Evolutionary conservation across 2,329 filamentous ascomycete species (phyloP), one percentile per base, ranked within the genome.

Genomic region (Zymoseptoria ardabiliae): DNA sequence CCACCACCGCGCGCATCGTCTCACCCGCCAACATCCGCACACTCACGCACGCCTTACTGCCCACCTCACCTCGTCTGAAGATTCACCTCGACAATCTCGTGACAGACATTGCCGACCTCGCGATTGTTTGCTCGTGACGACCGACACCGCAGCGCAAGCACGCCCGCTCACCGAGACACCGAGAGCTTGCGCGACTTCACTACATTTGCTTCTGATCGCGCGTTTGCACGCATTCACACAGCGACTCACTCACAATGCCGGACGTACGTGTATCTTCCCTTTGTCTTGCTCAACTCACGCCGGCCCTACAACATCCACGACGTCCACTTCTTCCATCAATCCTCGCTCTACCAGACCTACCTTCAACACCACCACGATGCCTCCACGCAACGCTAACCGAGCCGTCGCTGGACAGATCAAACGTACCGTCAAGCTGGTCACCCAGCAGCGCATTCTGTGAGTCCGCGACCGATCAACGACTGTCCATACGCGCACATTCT

Each of bases 371-470:
- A 51, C 22, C 56, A 58, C 20, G 22, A 61, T 58, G 55, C 53
- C 55, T 30, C 56, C 48, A 25, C 52, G 30, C 52, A 55, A 58
- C 28, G 55, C 53, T 52, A 58, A 61, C 48, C 30, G 49, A n/a
- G 22, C 51, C n/a, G 55, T 53, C 20, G 30, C 57, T 23, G 55
- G 52, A 55, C 64, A 66, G 64, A 54, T 66, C 70, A 89, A 97
- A 83, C 86, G 94, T 71, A 89, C 85, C 72, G 82, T 99, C 77
- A 95, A 93, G 84, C 85, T 99, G 78, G 83, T 97, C 68, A 97
- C 94, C 55, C 87, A 94, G 79, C 93, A 97, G 77, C 84, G 86
- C 73, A 84, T 91, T 76, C 89, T 91, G 91, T 95, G 85, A 77
- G 88, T 59, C 41, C 50, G 58, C 60, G 25, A 54, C 52, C 35